These are phyloP conservation scores for Lathyrus tuberosus DNA, from an alignment of 306 rosid genomes.

Conservation along the genomic window DNA sequence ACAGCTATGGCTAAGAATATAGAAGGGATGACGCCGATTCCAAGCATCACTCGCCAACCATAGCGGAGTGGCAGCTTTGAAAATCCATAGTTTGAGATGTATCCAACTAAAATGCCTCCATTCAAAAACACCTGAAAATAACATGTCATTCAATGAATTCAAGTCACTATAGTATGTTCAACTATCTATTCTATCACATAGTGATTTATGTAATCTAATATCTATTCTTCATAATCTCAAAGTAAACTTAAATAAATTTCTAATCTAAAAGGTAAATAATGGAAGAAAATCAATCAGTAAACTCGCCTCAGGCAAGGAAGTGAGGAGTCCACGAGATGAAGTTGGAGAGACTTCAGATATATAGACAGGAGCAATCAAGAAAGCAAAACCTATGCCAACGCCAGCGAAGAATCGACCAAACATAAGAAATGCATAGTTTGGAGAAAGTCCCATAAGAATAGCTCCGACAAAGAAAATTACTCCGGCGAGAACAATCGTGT, in stretches of 20 bases:
- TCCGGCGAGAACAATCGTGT: slow-evolving; percentile 68
- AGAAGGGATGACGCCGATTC: slow-evolving; percentile 65
- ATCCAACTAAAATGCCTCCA: slow-evolving; percentile 63
- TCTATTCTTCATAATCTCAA: too few species aligned
- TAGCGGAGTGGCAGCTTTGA: slow-evolving; percentile 47
- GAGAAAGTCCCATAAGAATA: slow-evolving; percentile 76
- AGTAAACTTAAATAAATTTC: too few species aligned
- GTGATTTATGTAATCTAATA: too few species aligned
- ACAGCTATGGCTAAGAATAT: slow-evolving; percentile 50
- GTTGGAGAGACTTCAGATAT: slow-evolving; percentile 78
- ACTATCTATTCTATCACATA: too few species aligned
- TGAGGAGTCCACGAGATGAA: slow-evolving; percentile 74
- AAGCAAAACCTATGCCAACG: slow-evolving; percentile 72
- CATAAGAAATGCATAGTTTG: slow-evolving; percentile 86
- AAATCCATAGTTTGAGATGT: slow-evolving; percentile 70
- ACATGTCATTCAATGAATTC: too few species aligned
- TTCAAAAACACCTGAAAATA: slow-evolving; percentile 58
- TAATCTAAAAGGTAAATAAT: too few species aligned
- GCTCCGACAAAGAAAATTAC: slow-evolving; percentile 73
- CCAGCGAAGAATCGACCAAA: slow-evolving; percentile 83
- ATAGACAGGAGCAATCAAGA: slow-evolving; percentile 77
- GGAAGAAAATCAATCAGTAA: not conserved
- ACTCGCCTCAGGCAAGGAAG: slow-evolving; percentile 71
- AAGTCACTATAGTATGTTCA: too few species aligned
- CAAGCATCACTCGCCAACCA: slow-evolving; percentile 85